Base-by-base conservation (phyloP, 148 eudicot species). In the Dysphania ambrosioides region DNA sequence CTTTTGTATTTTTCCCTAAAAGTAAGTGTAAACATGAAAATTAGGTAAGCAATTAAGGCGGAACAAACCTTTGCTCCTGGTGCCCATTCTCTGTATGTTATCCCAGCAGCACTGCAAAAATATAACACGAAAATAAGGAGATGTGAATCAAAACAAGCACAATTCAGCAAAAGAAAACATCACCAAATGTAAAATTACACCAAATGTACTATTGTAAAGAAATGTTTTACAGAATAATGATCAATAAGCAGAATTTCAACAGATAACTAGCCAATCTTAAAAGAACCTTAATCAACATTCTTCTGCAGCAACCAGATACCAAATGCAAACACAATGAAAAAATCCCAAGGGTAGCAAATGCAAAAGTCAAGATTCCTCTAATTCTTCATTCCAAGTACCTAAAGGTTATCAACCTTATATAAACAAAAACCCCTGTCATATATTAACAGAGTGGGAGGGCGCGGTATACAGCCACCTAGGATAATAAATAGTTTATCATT, bases 81-180 rank as follows among this genome's bases (percentile, higher is more conserved):
- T 34, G 97, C 99, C 99, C 97, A 95, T 80, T 95, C 99, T 82
- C 96, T 86, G 81, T 95, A 95, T 21, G 92, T 95, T 71, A 95
- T 89, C 68, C 99, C 99, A 42, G 88, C 77, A 34, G 82, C 86
- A 82, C 99, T 95, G 90, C 71, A 74, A 78, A 71, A 77, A 56
- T 69, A 74, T 76, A 41, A 59, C 40, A 82, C 1, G 56, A 71
- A 70, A 59, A 79, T 84, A 53, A 83, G 78, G 59, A 76, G 72
- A 51, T 30, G n/a, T 16, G 71, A 36, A 49, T 51, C 26, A 40
- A 65, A 19, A 23, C 42, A 67, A 76, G 57, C 47, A 42, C 41
- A 57, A 15, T 6, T 65, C 70, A 32, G 40, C 27, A 38, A 76
- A 65, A 32, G 2, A 29, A 19, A 12, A 53, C 58, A 4, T 53